phyloP scores from a whole-genome alignment of 108 stramenopile species.

The Discostella stelligeroides region DNA sequence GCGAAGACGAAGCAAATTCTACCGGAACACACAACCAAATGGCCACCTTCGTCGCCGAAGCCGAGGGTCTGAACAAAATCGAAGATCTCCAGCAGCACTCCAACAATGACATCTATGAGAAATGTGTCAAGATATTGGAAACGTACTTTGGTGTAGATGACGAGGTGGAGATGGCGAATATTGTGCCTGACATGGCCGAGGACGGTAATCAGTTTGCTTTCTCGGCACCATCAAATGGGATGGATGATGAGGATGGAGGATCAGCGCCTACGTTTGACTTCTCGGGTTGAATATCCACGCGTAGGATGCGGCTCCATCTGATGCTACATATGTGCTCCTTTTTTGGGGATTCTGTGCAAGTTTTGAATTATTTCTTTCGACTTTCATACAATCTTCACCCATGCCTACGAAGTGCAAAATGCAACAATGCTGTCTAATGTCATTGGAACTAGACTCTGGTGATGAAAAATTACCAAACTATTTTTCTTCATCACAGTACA shows the following conservation, averaged over 20 bases:
- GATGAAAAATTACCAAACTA: slow-evolving; percentile 8
- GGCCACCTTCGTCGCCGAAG: slow-evolving; percentile 91
- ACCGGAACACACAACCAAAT: slow-evolving; percentile 86
- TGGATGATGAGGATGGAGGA: slow-evolving; percentile 31
- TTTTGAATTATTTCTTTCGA: background rate
- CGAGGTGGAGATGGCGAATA: slow-evolving; percentile 80
- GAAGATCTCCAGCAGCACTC: slow-evolving; percentile 95
- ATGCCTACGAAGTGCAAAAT: background rate
- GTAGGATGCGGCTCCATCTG: slow-evolving; percentile 1
- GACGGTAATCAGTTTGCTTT: slow-evolving; percentile 81
- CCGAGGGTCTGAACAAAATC: slow-evolving; percentile 92
- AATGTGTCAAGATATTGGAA: slow-evolving; percentile 90
- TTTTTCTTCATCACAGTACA: slow-evolving; percentile 13
- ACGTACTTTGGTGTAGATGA: slow-evolving; percentile 94
- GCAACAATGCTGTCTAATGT: no score
- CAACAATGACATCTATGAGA: slow-evolving; percentile 94
- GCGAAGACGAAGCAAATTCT: slow-evolving; percentile 86
- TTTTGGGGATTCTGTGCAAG: slow-evolving; percentile 15
- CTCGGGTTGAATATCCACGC: slow-evolving; percentile 23
- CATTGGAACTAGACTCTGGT: slow-evolving; percentile 5
- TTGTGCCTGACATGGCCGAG: slow-evolving; percentile 70
- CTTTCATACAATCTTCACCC: slow-evolving; percentile 6
- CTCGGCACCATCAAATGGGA: slow-evolving; percentile 39
- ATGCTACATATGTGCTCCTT: background rate
- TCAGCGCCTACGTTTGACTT: slow-evolving; percentile 41